phyloP scores from a whole-genome alignment of 129 eudicot species.

The Pittosporum tobira region DNA sequence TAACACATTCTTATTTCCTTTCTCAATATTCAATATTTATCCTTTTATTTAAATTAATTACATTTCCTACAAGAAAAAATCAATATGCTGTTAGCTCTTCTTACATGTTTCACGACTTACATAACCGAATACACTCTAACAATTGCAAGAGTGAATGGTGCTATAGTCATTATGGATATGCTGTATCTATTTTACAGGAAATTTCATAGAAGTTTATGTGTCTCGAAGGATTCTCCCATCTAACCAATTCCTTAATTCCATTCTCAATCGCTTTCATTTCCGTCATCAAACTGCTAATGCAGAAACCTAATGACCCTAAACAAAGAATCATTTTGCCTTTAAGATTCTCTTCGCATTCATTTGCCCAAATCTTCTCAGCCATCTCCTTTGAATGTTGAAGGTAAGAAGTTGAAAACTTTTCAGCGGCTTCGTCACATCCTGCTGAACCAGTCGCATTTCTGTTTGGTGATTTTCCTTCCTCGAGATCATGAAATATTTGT shows the following conservation, averaged over 20 bases:
- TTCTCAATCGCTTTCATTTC: conserved; percentile 37
- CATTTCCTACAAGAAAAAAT: too few species aligned
- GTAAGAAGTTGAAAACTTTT: conserved; percentile 17
- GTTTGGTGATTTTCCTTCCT: conserved; percentile 23
- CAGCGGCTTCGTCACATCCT: conserved; percentile 4
- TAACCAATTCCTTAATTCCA: conserved; percentile 30
- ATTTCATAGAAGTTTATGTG: conserved; percentile 25
- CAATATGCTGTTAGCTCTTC: too few species aligned
- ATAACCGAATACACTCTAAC: background rate
- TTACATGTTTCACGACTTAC: too few species aligned
- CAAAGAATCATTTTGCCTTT: conserved; percentile 32
- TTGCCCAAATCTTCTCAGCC: conserved; percentile 13
- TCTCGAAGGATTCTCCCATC: conserved; percentile 45
- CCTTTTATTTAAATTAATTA: too few species aligned
- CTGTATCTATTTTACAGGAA: conserved; percentile 16
- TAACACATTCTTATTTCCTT: too few species aligned
- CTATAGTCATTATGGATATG: conserved; percentile 16
- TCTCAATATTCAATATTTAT: too few species aligned
- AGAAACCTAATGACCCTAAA: conserved; percentile 36
- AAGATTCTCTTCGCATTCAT: conserved; percentile 24
- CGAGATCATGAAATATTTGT: conserved; percentile 29
- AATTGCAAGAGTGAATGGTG: conserved; percentile 4
- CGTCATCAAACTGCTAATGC: conserved; percentile 36
- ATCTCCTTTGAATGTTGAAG: conserved; percentile 24
- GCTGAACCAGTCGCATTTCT: background rate